These are phyloP conservation scores for Neonectria magnoliae DNA, from an alignment of 2,329 filamentous ascomycete genomes.

Conservation along the genomic window DNA sequence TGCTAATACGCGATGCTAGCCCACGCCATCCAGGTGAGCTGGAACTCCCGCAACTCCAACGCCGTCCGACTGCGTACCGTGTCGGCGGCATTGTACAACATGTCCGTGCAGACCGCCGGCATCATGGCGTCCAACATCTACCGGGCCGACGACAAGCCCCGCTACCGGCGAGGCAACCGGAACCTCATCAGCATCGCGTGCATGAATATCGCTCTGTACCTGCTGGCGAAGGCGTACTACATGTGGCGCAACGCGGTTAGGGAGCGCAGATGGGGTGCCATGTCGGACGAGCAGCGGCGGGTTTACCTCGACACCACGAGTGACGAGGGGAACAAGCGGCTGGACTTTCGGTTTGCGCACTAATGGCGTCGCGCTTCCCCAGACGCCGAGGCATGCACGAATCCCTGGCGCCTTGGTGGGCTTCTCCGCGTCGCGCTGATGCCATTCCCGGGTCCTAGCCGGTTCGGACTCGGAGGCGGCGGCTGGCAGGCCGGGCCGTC, in stretches of 20 bases:
- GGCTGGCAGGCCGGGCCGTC: constrained; percentile 16
- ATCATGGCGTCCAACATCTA: constrained; percentile 60
- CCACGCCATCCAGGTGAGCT: constrained; percentile 60
- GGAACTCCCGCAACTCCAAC: constrained; percentile 67
- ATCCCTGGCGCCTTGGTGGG: no score
- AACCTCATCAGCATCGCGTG: constrained; percentile 37
- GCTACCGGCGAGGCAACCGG: constrained; percentile 57
- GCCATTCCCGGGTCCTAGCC: constrained; percentile 15
- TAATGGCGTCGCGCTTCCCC: constrained; percentile 10
- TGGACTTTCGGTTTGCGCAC: constrained; percentile 28
- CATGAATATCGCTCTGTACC: constrained; percentile 49
- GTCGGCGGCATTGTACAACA: constrained; percentile 61
- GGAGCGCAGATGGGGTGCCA: constrained; percentile 24
- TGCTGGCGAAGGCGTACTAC: constrained; percentile 52
- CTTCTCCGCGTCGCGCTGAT: neutral
- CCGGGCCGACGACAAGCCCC: constrained; percentile 56
- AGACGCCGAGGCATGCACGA: constrained; percentile 13
- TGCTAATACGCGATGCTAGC: constrained; percentile 30
- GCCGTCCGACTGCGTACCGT: constrained; percentile 70
- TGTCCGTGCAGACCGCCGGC: constrained; percentile 58
- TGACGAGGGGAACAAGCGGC: constrained; percentile 23
- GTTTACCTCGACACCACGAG: constrained; percentile 22
- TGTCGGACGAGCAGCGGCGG: constrained; percentile 19
- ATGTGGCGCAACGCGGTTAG: constrained; percentile 48
- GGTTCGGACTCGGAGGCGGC: constrained; percentile 6